These are phyloP conservation scores for Eremothecium sinecaudum DNA, from an alignment of 1,139 yeast species.

Conservation along the genomic window DNA sequence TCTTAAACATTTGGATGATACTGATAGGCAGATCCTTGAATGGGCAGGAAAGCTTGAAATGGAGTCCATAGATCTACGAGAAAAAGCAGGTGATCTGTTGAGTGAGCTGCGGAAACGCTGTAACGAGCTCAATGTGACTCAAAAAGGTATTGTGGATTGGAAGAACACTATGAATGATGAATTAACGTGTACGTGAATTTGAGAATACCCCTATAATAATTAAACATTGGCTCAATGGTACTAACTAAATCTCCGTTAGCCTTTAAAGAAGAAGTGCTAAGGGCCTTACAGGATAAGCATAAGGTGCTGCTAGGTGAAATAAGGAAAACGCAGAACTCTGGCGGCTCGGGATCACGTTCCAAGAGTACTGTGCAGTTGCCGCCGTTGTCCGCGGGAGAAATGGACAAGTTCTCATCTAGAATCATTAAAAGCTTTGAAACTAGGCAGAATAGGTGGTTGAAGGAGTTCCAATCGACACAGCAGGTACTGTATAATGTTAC, in stretches of 20 bases:
- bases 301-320: constrained; percentile 1
- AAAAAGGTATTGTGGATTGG: constrained; percentile 8
- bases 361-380: background rate
- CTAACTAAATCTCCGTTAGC: constrained; percentile 5
- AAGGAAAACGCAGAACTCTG: background rate
- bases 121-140: constrained; percentile 11
- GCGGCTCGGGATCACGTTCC: background rate
- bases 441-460: constrained; percentile 3
- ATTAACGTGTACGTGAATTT: constrained; percentile 7
- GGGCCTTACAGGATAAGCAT: constrained; percentile 2
- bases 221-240: background rate
- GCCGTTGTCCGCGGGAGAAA: constrained; percentile 1
- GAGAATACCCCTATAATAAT: background rate
- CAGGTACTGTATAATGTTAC: constrained; percentile 12
- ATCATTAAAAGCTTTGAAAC: constrained; percentile 4
- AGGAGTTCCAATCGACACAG: constrained; percentile 8
- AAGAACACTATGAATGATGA: constrained; percentile 6
- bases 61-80: constrained; percentile 36
- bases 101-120: constrained; percentile 14
- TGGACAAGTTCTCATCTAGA: constrained; percentile 1
- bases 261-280: constrained; percentile 3
- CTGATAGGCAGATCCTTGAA: constrained; percentile 32
- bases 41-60: constrained; percentile 42
- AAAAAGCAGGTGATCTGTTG: constrained; percentile 28
- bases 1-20: constrained; percentile 13